Conservation (phyloP, 108 stramenopile species). For the Conticribra weissflogii region DNA sequence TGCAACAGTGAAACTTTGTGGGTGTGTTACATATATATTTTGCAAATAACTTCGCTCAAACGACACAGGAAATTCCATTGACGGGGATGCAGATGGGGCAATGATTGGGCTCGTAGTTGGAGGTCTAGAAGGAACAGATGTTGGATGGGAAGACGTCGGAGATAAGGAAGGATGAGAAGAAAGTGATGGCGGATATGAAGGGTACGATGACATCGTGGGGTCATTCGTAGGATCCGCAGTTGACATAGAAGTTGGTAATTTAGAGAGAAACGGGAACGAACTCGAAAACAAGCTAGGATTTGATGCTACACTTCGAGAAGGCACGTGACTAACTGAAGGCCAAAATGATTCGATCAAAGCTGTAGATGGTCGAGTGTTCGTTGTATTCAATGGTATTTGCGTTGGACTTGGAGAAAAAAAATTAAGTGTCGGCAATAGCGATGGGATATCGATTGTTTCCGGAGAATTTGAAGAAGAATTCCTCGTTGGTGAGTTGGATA, state of each 20-base stretch:
- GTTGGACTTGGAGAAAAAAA: too few relatives aligned
- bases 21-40: neutral
- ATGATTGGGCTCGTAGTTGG: neutral
- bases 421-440: too few relatives aligned
- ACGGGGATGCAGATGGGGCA: conserved; percentile 14
- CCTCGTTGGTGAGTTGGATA: too few relatives aligned
- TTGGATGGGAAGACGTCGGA: conserved; percentile 1
- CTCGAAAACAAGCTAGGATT: neutral
- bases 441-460: too few relatives aligned
- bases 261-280: neutral
- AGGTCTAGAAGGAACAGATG: neutral
- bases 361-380: too few relatives aligned
- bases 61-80: neutral
- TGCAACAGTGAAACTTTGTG: neutral
- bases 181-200: neutral
- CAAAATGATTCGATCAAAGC: too few relatives aligned
- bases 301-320: neutral
- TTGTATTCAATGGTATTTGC: too few relatives aligned
- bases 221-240: neutral
- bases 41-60: neutral
- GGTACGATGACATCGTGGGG: neutral
- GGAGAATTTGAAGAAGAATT: too few relatives aligned
- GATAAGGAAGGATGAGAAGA: neutral
- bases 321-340: neutral
- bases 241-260: neutral